Conservation (phyloP, 106 monocot genomes). For the Allium fistulosum region DNA sequence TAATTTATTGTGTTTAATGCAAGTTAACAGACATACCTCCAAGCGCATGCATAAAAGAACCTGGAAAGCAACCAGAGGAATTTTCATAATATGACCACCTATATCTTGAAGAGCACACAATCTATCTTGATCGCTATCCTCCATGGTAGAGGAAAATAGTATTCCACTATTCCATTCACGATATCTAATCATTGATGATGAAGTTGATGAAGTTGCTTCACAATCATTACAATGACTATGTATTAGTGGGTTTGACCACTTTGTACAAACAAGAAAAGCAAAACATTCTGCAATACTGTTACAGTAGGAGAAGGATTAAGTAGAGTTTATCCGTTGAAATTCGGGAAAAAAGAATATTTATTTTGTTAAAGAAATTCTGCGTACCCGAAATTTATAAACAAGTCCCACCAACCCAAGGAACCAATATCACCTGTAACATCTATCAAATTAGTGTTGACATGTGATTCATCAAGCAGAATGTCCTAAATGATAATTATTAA, state of each 20-base stretch:
- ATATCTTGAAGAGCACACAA: slow-evolving; percentile 82
- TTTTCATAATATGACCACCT: slow-evolving; percentile 95
- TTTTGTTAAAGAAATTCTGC: not conserved
- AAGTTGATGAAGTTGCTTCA: slow-evolving; percentile 72
- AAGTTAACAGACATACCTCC: slow-evolving; percentile 45
- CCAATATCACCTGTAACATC: slow-evolving; percentile 70
- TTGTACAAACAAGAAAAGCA: slow-evolving; percentile 95
- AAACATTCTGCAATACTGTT: slow-evolving; percentile 92
- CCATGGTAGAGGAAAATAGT: slow-evolving; percentile 52
- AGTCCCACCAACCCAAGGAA: slow-evolving; percentile 95
- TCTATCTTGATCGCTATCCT: slow-evolving; percentile 57
- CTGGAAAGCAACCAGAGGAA: slow-evolving; percentile 78
- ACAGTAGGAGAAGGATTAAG: slow-evolving; percentile 9
- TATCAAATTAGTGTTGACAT: not conserved
- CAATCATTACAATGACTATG: slow-evolving; percentile 45
- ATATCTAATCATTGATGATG: slow-evolving; percentile 49
- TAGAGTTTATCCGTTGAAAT: not conserved
- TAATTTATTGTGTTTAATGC: too few species aligned
- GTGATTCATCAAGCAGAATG: not conserved
- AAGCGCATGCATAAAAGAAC: slow-evolving; percentile 82
- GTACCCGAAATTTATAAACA: slow-evolving; percentile 98
- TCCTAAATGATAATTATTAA: not conserved
- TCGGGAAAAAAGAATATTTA: not conserved
- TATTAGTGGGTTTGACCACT: slow-evolving; percentile 96
- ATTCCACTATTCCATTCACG: slow-evolving; percentile 72